Base-by-base conservation (phyloP, 169 alveolate genomes). In the Pseudocohnilembus persalinus region DNA sequence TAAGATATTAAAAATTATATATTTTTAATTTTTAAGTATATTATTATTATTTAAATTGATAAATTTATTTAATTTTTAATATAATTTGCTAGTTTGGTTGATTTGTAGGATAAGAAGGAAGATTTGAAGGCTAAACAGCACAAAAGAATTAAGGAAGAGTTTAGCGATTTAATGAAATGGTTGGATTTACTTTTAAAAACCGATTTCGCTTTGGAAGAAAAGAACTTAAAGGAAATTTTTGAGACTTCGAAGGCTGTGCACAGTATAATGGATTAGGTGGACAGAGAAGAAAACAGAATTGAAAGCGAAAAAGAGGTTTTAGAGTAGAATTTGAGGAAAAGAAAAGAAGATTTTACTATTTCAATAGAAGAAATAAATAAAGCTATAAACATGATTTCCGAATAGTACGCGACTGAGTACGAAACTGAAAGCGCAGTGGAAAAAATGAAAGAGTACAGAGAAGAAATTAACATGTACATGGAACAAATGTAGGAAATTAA, bases 151-250 rank as follows among this genome's bases (percentile, higher is more conserved):
- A 73, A 80, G 29, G 78, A 79, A 27, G 95, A 95, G 24, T 95
- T 87, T 73, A 29, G 30, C 4, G 96, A 95, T 64, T 74, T 92
- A 29, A 81, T 90, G 34, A 92, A 91, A 65, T 95, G 97, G 95
- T 84, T 92, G 27, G 88, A 93, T 82, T 33, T 92, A 79, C 88
- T 95, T 16, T 93, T 89, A 35, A 79, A 86, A 25, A 85, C 87
- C 0, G 80, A 73, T 29, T 85, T 73, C 32, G 72, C 83, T 26
- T 75, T 91, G n/a, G 63, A 73, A n/a, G 92, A 87, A 29, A 91
- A 91, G 26, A 93, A 88, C 73, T 49, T 91, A 63, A 78, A 72
- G 24, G 75, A 84, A 28, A 74, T 91, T 28, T 63, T 72, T 20
- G 63, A 64, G 35, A 83, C 91, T n/a, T 78, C 88, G 28, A 86